A percentile compares a stretch with the other conserved stretches of the same genome.
These are phyloP conservation scores for Ophiostoma ips DNA, from an alignment of 2,329 filamentous ascomycete species.

Conservation along the genomic window DNA sequence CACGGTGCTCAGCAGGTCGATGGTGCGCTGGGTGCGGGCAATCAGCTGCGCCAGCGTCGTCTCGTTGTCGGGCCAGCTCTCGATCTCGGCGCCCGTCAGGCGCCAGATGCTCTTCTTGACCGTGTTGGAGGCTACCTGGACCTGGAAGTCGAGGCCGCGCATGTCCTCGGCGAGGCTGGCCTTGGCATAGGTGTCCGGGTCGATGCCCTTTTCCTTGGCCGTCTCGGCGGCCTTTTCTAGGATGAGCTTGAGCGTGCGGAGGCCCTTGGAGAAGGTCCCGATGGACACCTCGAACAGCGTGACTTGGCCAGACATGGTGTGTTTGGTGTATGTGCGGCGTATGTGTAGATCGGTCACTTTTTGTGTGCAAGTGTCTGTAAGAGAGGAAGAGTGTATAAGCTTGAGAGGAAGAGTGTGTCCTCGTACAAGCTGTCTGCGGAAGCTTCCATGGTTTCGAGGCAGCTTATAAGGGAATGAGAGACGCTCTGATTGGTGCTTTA, in stretches of 20 bases:
- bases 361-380: no score
- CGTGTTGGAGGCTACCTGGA: slow-evolving; percentile 20
- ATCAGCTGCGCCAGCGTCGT: slow-evolving; percentile 21
- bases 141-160: slow-evolving; percentile 23
- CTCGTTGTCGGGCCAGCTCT: slow-evolving; percentile 18
- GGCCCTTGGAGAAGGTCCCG: slow-evolving; percentile 15
- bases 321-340: no score
- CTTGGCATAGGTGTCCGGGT: slow-evolving; percentile 15
- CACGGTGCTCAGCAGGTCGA: slow-evolving; percentile 18
- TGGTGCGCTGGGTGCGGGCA: slow-evolving; percentile 18
- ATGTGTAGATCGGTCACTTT: no score
- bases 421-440: no score
- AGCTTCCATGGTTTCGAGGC: no score
- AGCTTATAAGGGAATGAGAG: no score
- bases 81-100: slow-evolving; percentile 15
- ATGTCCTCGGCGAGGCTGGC: slow-evolving; percentile 22
- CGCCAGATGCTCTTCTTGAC: slow-evolving; percentile 18
- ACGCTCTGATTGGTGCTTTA: no score
- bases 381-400: no score
- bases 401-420: no score
- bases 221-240: slow-evolving; percentile 20
- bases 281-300: slow-evolving; percentile 20
- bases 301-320: slow-evolving; percentile 17
- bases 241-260: slow-evolving; percentile 18
- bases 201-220: slow-evolving; percentile 17